Evolutionary conservation across 2,329 filamentous ascomycete species (phyloP), one percentile per base, ranked within the genome.

Genomic region (Anthostomella pinea): DNA sequence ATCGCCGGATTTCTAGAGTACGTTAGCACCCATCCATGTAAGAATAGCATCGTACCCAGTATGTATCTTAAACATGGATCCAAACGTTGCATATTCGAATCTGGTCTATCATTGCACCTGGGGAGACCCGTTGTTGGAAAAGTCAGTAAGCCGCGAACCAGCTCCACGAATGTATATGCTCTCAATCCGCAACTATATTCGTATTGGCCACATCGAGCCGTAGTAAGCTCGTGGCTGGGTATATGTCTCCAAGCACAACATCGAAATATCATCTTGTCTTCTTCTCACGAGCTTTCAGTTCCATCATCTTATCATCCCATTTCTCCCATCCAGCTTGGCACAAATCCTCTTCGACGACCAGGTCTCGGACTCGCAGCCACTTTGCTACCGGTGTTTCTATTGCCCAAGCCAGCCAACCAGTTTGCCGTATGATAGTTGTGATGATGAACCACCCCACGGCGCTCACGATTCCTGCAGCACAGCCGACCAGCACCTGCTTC

Each of bases 311-410:
- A 31, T 71, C 69, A 62, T 91, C 83, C 88, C 90, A 97, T 59
- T 86, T 83, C 65, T 90, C 87, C 91, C 91, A 98, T 2, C 93
- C 93, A 26, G 89, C 84, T 67, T 95, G 88, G 21, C 83, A 83
- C 51, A 95, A 65, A 63, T 97, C 91, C 65, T 97, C 91, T 59
- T 85, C 83, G 6, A 94, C 73, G 9, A 94, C 80, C 45, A 98
- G 66, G 63, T 98, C 93, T 41, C 93, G 74, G 30, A 95, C 68
- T 41, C 91, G 75, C 30, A 93, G 67, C 47, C 80, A 73, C 54
- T 77, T 75, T 3, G 79, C 76, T 4, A 85, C 51, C 18, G 78
- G 74, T 22, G 78, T 70, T 17, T 87, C 81, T 36, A 96, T 63
- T 3, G 69, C 75, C 84, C 85, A 88, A 5, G 79, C 72, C 40